These are phyloP conservation scores for Russula griseocarnosa DNA, from an alignment of 768 basidiomycete species.

Conservation along the genomic window DNA sequence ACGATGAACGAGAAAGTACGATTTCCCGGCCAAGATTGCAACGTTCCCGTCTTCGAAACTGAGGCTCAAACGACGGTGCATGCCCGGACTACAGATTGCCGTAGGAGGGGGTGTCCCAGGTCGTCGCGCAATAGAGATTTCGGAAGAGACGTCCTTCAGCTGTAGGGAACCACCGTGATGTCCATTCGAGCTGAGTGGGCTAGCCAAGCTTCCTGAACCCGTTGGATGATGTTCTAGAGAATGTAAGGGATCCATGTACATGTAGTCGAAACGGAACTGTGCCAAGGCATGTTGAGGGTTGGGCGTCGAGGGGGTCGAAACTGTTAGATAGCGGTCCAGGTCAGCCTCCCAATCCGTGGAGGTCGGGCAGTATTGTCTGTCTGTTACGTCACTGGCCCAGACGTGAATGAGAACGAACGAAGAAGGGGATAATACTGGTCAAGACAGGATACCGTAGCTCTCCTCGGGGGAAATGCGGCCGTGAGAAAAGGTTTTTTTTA, in stretches of 20 bases:
- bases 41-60: conserved; percentile 70
- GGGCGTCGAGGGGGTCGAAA: background rate
- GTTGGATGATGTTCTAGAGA: conserved; percentile 13
- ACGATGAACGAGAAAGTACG: conserved; percentile 67
- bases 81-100: conserved; percentile 25
- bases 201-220: conserved; percentile 9
- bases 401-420: background rate
- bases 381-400: conserved; percentile 11
- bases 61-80: conserved; percentile 46
- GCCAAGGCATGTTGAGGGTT: background rate
- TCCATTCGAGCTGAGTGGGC: conserved; percentile 27
- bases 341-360: conserved; percentile 15
- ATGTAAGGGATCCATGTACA: conserved; percentile 6
- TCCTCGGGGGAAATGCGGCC: background rate
- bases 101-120: conserved; percentile 6
- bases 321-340: conserved; percentile 18
- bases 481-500: conserved; percentile 26
- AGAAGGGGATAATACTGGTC: background rate
- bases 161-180: conserved; percentile 17
- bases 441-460: background rate
- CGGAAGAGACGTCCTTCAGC: conserved; percentile 5
- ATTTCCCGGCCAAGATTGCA: conserved; percentile 51
- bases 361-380: background rate
- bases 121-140: background rate
- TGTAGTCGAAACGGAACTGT: background rate